These are phyloP conservation scores for Leccinum angustisporum DNA, from an alignment of 1,284 basidiomycete genomes.

Conservation along the genomic window DNA sequence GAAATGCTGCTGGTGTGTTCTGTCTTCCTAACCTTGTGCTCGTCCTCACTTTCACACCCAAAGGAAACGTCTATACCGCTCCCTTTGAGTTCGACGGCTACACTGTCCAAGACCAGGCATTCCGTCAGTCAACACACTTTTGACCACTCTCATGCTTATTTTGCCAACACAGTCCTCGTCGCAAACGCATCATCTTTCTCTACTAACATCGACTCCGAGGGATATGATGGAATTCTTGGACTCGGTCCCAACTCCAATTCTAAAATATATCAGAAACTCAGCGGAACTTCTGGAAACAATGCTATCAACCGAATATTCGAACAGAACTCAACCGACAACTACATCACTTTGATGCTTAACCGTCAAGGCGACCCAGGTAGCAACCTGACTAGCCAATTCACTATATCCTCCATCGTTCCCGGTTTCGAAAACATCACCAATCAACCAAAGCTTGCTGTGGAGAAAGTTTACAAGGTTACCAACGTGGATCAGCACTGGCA, in stretches of 20 bases:
- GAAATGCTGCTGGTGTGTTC: slow-evolving; percentile 55
- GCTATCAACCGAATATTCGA: slow-evolving; percentile 62
- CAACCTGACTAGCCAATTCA: slow-evolving; percentile 53
- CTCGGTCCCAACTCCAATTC: slow-evolving; percentile 74
- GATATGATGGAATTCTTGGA: slow-evolving; percentile 71
- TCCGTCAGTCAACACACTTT: slow-evolving; percentile 48
- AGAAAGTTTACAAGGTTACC: slow-evolving; percentile 45
- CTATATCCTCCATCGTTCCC: slow-evolving; percentile 48
- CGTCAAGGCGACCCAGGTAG: slow-evolving; percentile 54
- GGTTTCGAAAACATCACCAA: slow-evolving; percentile 60
- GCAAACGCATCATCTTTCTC: slow-evolving; percentile 66
- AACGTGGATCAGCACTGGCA: slow-evolving; percentile 76
- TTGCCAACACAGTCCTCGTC: slow-evolving; percentile 52
- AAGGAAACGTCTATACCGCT: slow-evolving; percentile 61
- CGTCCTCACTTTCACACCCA: slow-evolving; percentile 4
- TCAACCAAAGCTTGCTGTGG: slow-evolving; percentile 66
- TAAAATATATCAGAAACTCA: slow-evolving; percentile 57
- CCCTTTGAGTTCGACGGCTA: slow-evolving; percentile 56
- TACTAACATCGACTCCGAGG: slow-evolving; percentile 54
- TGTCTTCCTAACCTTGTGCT: neutral
- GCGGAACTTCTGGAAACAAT: slow-evolving; percentile 49
- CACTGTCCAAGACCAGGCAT: slow-evolving; percentile 65
- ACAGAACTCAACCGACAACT: slow-evolving; percentile 56
- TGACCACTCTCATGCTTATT: slow-evolving; percentile 8
- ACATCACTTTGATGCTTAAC: slow-evolving; percentile 67